Evolutionary conservation across 2,329 filamentous ascomycete genomes (phyloP), one percentile per base, ranked within the genome.

Genomic region (Alternaria tenuissima): DNA sequence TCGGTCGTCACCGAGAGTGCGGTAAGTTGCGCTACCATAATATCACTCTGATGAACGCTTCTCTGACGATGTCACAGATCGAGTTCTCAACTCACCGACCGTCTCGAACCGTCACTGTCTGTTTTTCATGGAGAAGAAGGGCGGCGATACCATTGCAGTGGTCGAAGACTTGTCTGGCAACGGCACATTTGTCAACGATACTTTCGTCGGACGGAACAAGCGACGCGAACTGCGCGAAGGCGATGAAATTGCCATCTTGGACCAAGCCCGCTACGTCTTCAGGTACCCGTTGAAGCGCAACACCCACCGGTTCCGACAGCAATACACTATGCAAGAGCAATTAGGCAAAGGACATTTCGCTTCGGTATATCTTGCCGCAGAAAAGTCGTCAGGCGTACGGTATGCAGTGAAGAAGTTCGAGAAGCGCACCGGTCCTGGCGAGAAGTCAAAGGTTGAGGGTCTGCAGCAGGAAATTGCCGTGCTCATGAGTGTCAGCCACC

Each of bases 391-490:
- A 0, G 96, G 95, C 7, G 86, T 89, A 69, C 88, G 91, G 56
- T 98, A 89, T 77, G 95, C 95, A 4, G 95, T 97, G 73, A 99
- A 99, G 82, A 89, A 95, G 60, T 98, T 99, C 75, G 93, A 93
- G 70, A 95, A 93, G 80, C 89, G 91, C 5, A 85, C 89, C 3
- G 91, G 91, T n/a, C 86, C 89, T 60, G 93, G 94, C 41, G 93
- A 97, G 67, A 88, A 87, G 65, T 91, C 92, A 18, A 94, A 94
- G 78, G 89, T 90, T 6, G 93, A 97, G 61, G 90, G 92, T 3
- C 80, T 98, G 46, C 93, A 97, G 76, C 94, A 98, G 77, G 96
- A 99, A 78, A 96, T 99, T 75, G 94, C 92, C 22, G 92, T 99
- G 16, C 82, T 99, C 62, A 98, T 97, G 93, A 89, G 93, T n/a